Evolutionary conservation across 1,284 basidiomycete genomes (phyloP), one percentile per base, ranked within the genome.

Genomic region (Stereum hirsutum): DNA sequence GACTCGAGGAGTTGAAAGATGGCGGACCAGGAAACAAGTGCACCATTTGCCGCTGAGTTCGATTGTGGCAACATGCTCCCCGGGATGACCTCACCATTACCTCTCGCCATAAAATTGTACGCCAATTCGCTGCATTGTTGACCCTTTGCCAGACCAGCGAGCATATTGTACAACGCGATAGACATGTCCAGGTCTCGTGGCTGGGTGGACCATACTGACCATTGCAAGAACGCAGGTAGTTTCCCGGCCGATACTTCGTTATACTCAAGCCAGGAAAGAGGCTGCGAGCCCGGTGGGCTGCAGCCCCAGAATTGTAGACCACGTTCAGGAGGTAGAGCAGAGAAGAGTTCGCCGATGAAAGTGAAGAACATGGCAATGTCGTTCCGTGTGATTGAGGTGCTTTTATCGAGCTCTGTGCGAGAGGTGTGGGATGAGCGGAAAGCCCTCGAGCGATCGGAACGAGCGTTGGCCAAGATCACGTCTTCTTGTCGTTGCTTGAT

Each of bases 401-500:
- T 57, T 50, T 36, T 61, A 46, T 39, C 49, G 10, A 52, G 36
- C 2, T 52, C 44, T 6, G 50, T 40, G 15, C 54, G 55, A n/a
- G n/a, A n/a, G 4, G 67, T 59, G 14, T 66, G 54, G 36, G 72
- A 53, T 48, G 73, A 75, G 43, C 74, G 73, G 45, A 69, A 65
- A 45, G 60, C 61, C 44, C 77, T 62, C 20, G 72, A 66, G 24
- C 78, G 68, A 54, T 77, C 81, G 15, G 68, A 74, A 32, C 81
- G 74, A 37, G 72, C 74, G 49, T 64, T 75, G 2, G 81, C 80
- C 19, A 84, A 68, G 5, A 83, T 70, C 21, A 84, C 62, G 57
- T 96, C 93, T 61, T 96, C 93, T 58, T 96, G 92, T 32, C 83
- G 70, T 54, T 93, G 89, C 58, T 92, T 90, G 57, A 96, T 82